Evolutionary conservation across 371 early-diverging fungal species (phyloP).

Genomic region (Choanephora cucurbitarum): DNA sequence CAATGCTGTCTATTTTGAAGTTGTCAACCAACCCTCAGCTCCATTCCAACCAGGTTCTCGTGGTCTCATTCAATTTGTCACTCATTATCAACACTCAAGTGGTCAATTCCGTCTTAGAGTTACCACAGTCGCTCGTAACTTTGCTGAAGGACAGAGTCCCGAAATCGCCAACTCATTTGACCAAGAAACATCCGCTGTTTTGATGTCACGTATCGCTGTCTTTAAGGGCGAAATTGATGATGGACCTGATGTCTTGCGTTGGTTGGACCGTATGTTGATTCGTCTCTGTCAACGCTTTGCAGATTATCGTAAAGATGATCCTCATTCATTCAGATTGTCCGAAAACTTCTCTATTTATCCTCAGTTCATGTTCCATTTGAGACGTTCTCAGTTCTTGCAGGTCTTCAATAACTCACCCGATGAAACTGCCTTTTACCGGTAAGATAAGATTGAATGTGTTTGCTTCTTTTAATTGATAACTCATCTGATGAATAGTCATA

Average conservation of each 20-base stretch:
- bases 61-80: slow-evolving; percentile 94
- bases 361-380: slow-evolving; percentile 99
- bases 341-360: slow-evolving; percentile 98
- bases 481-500: slow-evolving; percentile 65
- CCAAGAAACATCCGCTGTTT: slow-evolving; percentile 98
- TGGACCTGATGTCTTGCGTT: slow-evolving; percentile 97
- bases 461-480: too few relatives aligned
- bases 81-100: slow-evolving; percentile 93
- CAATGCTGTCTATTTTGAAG: slow-evolving; percentile 93
- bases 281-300: slow-evolving; percentile 97
- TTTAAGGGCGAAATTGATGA: slow-evolving; percentile 98
- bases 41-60: slow-evolving; percentile 85
- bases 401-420: slow-evolving; percentile 99
- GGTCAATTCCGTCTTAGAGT: slow-evolving; percentile 92
- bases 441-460: background rate
- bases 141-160: slow-evolving; percentile 87
- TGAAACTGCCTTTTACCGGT: slow-evolving; percentile 95
- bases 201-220: slow-evolving; percentile 98
- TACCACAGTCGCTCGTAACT: slow-evolving; percentile 94
- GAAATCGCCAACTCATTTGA: slow-evolving; percentile 95
- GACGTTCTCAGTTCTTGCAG: slow-evolving; percentile 98
- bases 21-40: slow-evolving; percentile 83
- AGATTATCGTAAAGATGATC: slow-evolving; percentile 96
- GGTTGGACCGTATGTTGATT: slow-evolving; percentile 99
- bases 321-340: slow-evolving; percentile 89